Conservation (phyloP, 768 basidiomycete species). For the Agaricus subrufescens region DNA sequence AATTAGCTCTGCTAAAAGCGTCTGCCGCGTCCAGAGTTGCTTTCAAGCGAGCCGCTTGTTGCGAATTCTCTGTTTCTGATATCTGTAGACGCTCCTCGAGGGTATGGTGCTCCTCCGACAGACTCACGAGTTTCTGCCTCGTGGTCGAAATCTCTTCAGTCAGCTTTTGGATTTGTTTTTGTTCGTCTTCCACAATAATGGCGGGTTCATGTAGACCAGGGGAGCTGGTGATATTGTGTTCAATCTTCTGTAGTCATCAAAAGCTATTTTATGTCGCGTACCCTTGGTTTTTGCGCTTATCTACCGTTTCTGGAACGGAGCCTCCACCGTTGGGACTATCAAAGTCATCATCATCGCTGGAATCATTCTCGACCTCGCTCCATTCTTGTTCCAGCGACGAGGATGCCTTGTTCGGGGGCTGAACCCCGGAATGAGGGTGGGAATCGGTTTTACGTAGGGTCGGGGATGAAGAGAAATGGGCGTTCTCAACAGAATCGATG, state of each 20-base stretch:
- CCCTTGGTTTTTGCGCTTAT: not conserved
- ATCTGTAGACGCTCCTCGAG: not conserved
- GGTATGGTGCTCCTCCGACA: not conserved
- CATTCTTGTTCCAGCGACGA: constrained; percentile 9
- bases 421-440: not conserved
- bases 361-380: constrained; percentile 6
- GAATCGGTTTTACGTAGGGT: not conserved
- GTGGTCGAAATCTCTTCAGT: not conserved
- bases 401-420: not conserved
- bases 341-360: constrained; percentile 8
- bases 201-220: not conserved
- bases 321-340: not conserved
- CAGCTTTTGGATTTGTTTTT: not conserved
- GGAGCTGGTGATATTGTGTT: not conserved
- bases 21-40: not conserved
- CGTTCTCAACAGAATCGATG: not conserved
- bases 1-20: not conserved
- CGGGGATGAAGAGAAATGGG: not conserved
- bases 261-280: not conserved
- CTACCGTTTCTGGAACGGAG: no score
- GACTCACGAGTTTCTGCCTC: not conserved
- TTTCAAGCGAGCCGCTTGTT: not conserved
- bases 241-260: not conserved
- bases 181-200: constrained; percentile 2
- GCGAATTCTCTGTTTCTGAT: not conserved